Evolutionary conservation across 2,329 filamentous ascomycete species (phyloP), one percentile per base, ranked within the genome.

Genomic region (Pleoardoris graminearum): DNA sequence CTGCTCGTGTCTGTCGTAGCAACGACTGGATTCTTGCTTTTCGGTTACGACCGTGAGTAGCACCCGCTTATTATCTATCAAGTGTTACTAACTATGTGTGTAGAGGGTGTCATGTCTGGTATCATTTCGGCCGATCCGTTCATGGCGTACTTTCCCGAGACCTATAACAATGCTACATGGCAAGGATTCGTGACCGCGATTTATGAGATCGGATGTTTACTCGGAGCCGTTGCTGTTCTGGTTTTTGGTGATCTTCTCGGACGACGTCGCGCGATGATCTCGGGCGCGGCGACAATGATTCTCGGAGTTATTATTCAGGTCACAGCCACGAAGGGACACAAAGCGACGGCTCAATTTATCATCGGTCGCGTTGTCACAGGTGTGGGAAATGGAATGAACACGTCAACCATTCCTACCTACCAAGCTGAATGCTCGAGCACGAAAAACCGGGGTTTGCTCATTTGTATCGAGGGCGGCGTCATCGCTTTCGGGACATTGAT

Each of bases 361-460:
- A 66, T 82, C 48, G 80, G 80, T 8, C 75, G 80, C 43, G 74
- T 76, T 3, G 74, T 82, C 44, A 82, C 80, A 16, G 80, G 80
- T 48, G 66, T 82, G 17, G 80, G 80, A 5, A 82, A 82, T 54
- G 80, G 80, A 17, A 81, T 83, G 70, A 82, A 82, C 66, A 82
- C 79, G 3, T 77, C 76, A 0, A 82, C 79, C 0, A 81, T 82
- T 27, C 80, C 80, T 2, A 80, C 78, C 5, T 82, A 81, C 59
- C 79, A 81, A 68, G 78, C 79, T 6, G 80, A 82, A 59, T 81
- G 79, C 41, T 79, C 79, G 3, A 76, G 73, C 50, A 79, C 82
- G 0, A 80, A 78, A 60, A 85, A 84, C 67, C 79, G 83, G 58
- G 84, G 84, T 58, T 77, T 84, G 29, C 70, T 85, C 48, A 85